Evolutionary conservation across 2,329 filamentous ascomycete species (phyloP), one percentile per base, ranked within the genome.

Genomic region (Apiospora aurea): DNA sequence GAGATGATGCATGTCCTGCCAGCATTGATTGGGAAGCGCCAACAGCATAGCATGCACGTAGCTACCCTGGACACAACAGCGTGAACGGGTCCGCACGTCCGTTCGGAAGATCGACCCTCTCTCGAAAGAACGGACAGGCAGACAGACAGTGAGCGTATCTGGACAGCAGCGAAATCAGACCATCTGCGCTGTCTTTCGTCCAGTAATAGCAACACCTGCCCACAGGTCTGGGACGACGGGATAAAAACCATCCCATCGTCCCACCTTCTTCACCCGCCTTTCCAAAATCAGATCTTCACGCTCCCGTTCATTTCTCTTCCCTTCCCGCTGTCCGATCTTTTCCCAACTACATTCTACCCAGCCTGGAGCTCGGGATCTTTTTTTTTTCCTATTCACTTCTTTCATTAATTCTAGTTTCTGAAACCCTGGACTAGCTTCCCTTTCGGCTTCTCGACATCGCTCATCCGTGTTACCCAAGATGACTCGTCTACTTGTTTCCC

Each of bases 301-400:
- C 26, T 2, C 26, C 34, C 51, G 51, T 61, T 61, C 29, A 21
- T 34, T 61, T 61, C 29, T 38, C 16, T 61, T 61, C 29, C 29
- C 34, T 38, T 38, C 34, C 34, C 29, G 8, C 53, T 38, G 26
- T 38, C 29, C 10, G 29, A 61, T 61, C 53, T 38, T 61, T 38
- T 18, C 7, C 34, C 29, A 61, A 61, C 53, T 38, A 26, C 53
- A 6, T 61, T 21, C 29, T 61, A 38, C 29, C 53, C 53, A 61
- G 53, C 53, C 53, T 61, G 53, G 53, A 21, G 53, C 53, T 61
- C 24, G 51, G 51, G 26, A 29, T 34, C 34, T 7, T 61, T 57
- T 7, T 61, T n/a, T 38, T 10, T 21, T 38, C 34, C 26, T 10
- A 34, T 38, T 18, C 29, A 38, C 21, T 7, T 18, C 34, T 11